Conservation (phyloP, 192 early-diverging fungal genomes). For the Podochytrium sp. region DNA sequence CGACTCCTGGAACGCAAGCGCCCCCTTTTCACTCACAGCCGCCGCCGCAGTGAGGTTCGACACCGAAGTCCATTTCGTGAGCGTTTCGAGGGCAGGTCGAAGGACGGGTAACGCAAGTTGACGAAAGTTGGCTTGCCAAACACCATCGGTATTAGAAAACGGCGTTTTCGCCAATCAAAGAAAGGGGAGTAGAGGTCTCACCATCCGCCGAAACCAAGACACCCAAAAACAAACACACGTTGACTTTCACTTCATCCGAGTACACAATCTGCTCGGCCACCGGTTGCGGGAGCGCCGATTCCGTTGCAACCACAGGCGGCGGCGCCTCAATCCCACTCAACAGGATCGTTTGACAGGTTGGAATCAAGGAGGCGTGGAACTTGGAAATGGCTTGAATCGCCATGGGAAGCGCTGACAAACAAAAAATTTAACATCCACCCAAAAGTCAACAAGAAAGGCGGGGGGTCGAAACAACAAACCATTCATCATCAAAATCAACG, state of each 20-base stretch:
- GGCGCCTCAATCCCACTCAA: constrained; percentile 31
- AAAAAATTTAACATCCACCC: neutral
- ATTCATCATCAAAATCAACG: constrained; percentile 46
- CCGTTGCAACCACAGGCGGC: neutral
- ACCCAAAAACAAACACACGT: constrained; percentile 44
- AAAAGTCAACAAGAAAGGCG: neutral
- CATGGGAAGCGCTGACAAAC: constrained; percentile 35
- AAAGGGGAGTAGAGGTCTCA: constrained; percentile 24
- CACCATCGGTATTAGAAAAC: too few species aligned
- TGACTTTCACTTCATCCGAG: constrained; percentile 46
- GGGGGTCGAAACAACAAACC: constrained; percentile 16
- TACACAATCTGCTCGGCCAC: constrained; percentile 27
- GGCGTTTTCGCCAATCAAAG: neutral
- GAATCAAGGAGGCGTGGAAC: constrained; percentile 41
- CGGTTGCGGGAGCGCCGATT: neutral
- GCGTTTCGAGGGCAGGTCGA: neutral
- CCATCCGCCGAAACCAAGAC: constrained; percentile 39
- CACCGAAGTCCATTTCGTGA: constrained; percentile 33
- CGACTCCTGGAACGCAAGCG: neutral
- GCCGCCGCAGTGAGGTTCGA: constrained; percentile 28
- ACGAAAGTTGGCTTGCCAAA: constrained; percentile 14
- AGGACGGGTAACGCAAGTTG: neutral
- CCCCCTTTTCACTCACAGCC: constrained; percentile 29
- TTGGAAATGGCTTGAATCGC: constrained; percentile 34
- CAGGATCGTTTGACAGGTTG: constrained; percentile 41